Evolutionary conservation across 768 basidiomycete species (phyloP).

Genomic region (Tylopilus sp.): DNA sequence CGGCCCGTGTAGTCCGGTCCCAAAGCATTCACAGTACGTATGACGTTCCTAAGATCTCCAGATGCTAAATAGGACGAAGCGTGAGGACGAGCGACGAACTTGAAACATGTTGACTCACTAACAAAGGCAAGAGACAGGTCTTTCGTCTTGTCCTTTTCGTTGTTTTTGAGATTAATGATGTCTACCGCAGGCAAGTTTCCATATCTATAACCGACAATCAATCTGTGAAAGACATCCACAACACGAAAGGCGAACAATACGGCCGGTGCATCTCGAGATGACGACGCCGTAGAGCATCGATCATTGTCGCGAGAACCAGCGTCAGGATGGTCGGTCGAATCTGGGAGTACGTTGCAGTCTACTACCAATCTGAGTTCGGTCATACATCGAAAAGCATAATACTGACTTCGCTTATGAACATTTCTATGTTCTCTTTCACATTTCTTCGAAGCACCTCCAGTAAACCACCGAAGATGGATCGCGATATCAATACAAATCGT

Average conservation of each 20-base stretch:
- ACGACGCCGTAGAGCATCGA: not conserved
- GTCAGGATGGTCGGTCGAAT: not conserved
- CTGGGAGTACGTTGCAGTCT: conserved; percentile 15
- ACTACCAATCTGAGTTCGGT: not conserved
- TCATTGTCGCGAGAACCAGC: conserved; percentile 2
- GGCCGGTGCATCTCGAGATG: not conserved
- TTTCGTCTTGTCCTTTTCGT: conserved; percentile 14
- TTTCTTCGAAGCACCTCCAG: conserved; percentile 22
- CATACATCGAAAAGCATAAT: not conserved
- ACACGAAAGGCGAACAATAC: conserved; percentile 20
- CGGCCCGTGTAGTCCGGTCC: conserved; percentile 38
- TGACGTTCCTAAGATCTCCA: conserved; percentile 44
- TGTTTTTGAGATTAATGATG: conserved; percentile 25
- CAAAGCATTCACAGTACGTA: conserved; percentile 41
- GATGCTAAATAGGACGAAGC: conserved; percentile 29
- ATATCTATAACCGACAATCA: conserved; percentile 10
- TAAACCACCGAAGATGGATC: not conserved
- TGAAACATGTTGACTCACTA: conserved; percentile 5
- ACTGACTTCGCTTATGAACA: conserved; percentile 29
- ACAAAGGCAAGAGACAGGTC: conserved; percentile 24
- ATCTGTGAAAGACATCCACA: not conserved
- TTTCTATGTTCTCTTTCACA: conserved; percentile 38
- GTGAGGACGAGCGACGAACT: not conserved
- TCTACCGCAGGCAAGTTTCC: conserved; percentile 29
- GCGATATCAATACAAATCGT: not conserved